Evolutionary conservation across 352 stramenopile species (phyloP).

Genomic region (Thalassiosira exigua): DNA sequence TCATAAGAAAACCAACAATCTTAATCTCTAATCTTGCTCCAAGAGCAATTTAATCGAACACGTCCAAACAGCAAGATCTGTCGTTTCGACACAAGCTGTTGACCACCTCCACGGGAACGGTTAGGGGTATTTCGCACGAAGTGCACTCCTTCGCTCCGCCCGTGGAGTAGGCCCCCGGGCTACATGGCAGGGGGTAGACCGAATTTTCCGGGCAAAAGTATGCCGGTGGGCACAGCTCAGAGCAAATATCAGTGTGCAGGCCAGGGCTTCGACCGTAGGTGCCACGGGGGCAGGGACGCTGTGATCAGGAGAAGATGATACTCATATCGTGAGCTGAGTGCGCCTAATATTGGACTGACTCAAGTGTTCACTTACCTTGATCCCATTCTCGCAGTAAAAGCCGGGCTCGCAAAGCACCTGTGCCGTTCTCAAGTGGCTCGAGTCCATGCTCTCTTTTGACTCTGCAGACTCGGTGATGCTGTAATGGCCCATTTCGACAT

Average conservation of each 20-base stretch:
- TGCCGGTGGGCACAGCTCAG: slow-evolving; percentile 34
- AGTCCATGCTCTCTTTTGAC: slow-evolving; percentile 25
- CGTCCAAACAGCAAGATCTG: slow-evolving; percentile 49
- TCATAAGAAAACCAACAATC: too few species aligned
- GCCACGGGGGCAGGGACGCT: slow-evolving; percentile 28
- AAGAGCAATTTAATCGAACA: slow-evolving; percentile 3
- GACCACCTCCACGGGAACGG: slow-evolving; percentile 34
- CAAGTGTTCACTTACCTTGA: too few species aligned
- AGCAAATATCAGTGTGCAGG: slow-evolving; percentile 26
- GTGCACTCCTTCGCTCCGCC: slow-evolving; percentile 52
- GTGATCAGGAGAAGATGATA: too few species aligned
- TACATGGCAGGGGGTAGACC: slow-evolving; percentile 38
- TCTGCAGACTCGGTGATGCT: slow-evolving; percentile 23
- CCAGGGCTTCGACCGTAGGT: slow-evolving; percentile 40
- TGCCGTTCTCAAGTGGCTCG: slow-evolving; percentile 12
- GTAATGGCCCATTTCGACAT: slow-evolving; percentile 53
- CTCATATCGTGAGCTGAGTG: too few species aligned
- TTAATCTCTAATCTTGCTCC: too few species aligned
- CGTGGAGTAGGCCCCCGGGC: slow-evolving; percentile 45
- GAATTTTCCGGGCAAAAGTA: slow-evolving; percentile 58
- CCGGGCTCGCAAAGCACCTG: slow-evolving; percentile 47
- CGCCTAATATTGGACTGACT: too few species aligned
- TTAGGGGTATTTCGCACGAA: slow-evolving; percentile 54
- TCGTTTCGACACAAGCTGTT: slow-evolving; percentile 53
- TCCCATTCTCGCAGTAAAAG: slow-evolving; percentile 37